Conservation (phyloP, 495 filamentous ascomycete genomes). For the Pseudevernia furfuracea region DNA sequence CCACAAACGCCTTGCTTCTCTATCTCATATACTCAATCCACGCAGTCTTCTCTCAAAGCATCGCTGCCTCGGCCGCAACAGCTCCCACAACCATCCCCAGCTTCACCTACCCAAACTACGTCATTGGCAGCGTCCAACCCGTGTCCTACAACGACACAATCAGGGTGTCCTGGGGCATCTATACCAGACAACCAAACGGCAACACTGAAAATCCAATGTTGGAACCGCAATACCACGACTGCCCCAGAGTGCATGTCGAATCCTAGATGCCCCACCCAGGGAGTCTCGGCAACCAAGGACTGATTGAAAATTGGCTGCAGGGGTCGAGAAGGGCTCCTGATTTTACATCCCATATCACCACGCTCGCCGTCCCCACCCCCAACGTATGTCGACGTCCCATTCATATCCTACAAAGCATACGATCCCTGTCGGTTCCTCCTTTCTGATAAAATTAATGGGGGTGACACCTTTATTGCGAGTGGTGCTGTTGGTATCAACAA, state of each 20-base stretch:
- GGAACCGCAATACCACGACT: not conserved
- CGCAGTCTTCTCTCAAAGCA: too few relatives aligned
- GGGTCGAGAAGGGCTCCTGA: not conserved
- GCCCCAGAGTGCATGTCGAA: not conserved
- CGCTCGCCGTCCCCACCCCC: too few relatives aligned
- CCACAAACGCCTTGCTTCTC: too few relatives aligned
- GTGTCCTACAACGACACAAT: constrained; percentile 3
- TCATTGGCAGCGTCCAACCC: not conserved
- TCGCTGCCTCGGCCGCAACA: too few relatives aligned
- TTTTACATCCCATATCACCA: not conserved
- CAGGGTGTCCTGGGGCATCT: not conserved
- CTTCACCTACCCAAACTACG: not conserved
- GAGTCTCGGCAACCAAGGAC: too few relatives aligned
- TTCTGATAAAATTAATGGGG: too few relatives aligned
- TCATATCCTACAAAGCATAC: not conserved
- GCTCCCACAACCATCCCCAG: not conserved
- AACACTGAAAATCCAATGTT: not conserved
- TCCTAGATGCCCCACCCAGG: not conserved
- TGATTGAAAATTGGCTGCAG: too few relatives aligned
- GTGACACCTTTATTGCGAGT: not conserved
- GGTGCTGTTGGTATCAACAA: not conserved
- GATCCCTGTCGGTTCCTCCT: not conserved
- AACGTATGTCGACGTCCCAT: not conserved
- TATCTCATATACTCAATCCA: too few relatives aligned
- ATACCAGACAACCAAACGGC: not conserved